Conservation (phyloP, 495 filamentous ascomycete species). For the Talaromyces liani region DNA sequence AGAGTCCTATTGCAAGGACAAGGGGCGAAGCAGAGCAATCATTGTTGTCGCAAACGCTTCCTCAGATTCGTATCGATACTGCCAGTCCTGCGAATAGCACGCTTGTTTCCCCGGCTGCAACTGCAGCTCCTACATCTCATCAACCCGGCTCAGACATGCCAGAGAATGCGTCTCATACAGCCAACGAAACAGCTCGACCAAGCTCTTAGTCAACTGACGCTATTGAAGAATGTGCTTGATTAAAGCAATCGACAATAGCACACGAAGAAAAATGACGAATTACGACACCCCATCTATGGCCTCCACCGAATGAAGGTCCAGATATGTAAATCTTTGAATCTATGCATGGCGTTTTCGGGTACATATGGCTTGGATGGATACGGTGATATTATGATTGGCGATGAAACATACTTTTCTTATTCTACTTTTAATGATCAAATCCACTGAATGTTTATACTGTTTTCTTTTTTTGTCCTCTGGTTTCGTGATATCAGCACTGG, state of each 20-base stretch:
- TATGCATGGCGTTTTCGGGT: background rate
- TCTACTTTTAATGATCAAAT: background rate
- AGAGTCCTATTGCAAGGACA: slow-evolving; percentile 22
- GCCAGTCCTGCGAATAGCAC: slow-evolving; percentile 26
- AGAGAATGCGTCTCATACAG: background rate
- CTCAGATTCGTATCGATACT: slow-evolving; percentile 35
- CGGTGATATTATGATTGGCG: background rate
- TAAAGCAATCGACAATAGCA: background rate
- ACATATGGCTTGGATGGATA: background rate
- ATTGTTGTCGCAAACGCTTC: slow-evolving; percentile 20
- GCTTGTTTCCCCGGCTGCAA: slow-evolving; percentile 22
- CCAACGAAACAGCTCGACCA: slow-evolving; percentile 5
- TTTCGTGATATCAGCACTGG: background rate
- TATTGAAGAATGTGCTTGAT: background rate
- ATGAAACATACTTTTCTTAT: background rate
- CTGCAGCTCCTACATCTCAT: background rate
- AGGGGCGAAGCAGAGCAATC: slow-evolving; percentile 13
- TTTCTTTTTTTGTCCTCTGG: background rate
- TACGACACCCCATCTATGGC: background rate
- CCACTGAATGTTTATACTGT: background rate
- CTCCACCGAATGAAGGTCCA: background rate
- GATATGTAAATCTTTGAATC: background rate
- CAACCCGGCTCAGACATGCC: background rate
- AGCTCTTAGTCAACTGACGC: slow-evolving; percentile 18
- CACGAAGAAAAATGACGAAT: background rate